Evolutionary conservation across 2,329 filamentous ascomycete genomes (phyloP), one percentile per base, ranked within the genome.

Genomic region (Fusarium camptoceras): DNA sequence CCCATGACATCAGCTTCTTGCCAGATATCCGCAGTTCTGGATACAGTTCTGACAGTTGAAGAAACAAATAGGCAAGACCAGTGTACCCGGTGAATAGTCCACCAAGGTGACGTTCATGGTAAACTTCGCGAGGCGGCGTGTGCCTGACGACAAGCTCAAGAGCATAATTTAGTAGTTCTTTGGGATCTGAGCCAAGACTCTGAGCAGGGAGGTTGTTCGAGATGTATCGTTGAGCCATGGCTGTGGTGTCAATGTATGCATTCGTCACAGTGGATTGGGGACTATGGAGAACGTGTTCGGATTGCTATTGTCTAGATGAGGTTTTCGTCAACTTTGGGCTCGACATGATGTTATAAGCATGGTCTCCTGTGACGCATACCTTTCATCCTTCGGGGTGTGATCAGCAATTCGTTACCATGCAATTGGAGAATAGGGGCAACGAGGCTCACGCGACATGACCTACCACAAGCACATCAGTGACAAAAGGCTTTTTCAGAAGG

Each of bases 31-130:
- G 68, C 3, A 87, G 66, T 39, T 83, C 74, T 0, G 86, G 84
- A 25, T 84, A 80, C 4, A 76, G 64, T 4, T 76, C 75, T 8
- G 83, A 85, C 5, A 88, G 78, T 11, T 80, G 79, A 24, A 86
- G 82, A 75, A 89, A 87, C 12, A 89, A 79, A 65, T 87, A 86
- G 7, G 86, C 84, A n/a, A 88, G 78, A 16, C 85, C 85, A 3
- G 86, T 88, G 18, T 86, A 86, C 2, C 87, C 87, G 4, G 77
- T 79, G 71, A 84, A 86, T 15, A 89, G 73, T 1, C 87, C 87
- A n/a, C 81, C 79, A 15, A 84, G 75, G 16, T 77, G 66, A 14
- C 75, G 73, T 15, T 73, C 73, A 9, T 75, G 61, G 57, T 84
- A 83, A 5, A 72, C 63, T 16, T 75, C 66, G 22, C 76, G 76